Percentiles rank a stretch among this genome's conserved stretches.
Evolutionary conservation across 306 rosid genomes (phyloP).

Genomic region (Crataegus laevigata): DNA sequence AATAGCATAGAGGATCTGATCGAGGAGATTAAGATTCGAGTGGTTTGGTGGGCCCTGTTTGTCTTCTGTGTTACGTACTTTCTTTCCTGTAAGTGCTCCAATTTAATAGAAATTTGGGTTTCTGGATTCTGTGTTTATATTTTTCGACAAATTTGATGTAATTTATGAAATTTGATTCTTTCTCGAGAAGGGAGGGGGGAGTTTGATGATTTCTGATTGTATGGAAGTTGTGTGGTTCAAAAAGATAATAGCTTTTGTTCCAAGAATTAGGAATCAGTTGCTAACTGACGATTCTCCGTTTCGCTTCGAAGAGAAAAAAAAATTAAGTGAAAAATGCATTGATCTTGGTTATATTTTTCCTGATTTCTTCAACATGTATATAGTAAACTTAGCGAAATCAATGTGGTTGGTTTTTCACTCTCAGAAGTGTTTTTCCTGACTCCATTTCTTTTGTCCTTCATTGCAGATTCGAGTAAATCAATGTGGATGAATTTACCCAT

Average conservation of each 20-base stretch:
- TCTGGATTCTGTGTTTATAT: neutral
- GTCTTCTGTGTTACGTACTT: slow-evolving; percentile 71
- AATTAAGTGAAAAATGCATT: neutral
- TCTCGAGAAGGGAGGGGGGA: neutral
- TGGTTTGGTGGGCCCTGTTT: slow-evolving; percentile 87
- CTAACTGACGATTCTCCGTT: neutral
- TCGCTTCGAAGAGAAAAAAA: neutral
- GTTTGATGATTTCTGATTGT: neutral
- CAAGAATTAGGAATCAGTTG: neutral
- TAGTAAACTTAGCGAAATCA: neutral
- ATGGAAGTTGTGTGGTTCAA: neutral
- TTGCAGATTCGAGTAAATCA: slow-evolving; percentile 86
- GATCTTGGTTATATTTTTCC: neutral
- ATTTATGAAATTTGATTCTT: neutral
- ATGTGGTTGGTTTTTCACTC: neutral
- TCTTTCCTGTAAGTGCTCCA: slow-evolving; percentile 50
- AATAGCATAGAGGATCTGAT: slow-evolving; percentile 70
- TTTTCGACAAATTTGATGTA: neutral
- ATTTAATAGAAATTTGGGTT: neutral
- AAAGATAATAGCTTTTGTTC: neutral
- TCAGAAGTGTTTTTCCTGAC: neutral
- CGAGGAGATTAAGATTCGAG: slow-evolving; percentile 69
- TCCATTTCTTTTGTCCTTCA: neutral
- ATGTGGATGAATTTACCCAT: slow-evolving; percentile 93
- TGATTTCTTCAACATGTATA: neutral